These are phyloP conservation scores for Ettlia oleoabundans DNA, from an alignment of 139 green algal genomes.

Conservation along the genomic window DNA sequence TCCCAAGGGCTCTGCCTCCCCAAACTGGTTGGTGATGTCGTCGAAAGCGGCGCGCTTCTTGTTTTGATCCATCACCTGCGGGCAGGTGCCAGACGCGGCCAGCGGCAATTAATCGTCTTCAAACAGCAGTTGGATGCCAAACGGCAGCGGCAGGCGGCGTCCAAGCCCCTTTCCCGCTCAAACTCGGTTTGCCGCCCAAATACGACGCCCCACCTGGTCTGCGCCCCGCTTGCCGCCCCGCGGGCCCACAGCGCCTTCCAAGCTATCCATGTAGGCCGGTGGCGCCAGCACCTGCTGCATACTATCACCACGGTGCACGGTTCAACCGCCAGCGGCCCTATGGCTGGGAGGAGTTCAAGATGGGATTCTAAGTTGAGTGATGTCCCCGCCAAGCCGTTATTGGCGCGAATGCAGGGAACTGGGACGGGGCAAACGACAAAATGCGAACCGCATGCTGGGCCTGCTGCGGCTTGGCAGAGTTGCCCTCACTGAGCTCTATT, in stretches of 20 bases:
- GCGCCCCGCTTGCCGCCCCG: constrained; percentile 10
- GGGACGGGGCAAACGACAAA: too few relatives aligned
- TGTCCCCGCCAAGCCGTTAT: too few relatives aligned
- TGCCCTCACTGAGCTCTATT: too few relatives aligned
- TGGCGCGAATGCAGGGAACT: too few relatives aligned
- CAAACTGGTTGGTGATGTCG: constrained; percentile 46
- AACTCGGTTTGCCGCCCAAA: neutral
- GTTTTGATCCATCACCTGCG: constrained; percentile 26
- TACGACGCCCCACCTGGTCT: neutral
- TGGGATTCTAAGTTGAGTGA: too few relatives aligned
- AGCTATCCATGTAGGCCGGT: neutral
- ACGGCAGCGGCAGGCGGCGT: neutral
- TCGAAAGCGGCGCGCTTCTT: constrained; percentile 40
- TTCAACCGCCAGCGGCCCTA: constrained; percentile 1
- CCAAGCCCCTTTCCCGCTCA: neutral
- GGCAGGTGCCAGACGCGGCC: too few relatives aligned
- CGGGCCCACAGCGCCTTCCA: neutral
- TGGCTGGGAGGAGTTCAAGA: neutral
- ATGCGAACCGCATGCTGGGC: too few relatives aligned
- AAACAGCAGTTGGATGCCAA: too few relatives aligned
- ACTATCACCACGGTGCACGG: neutral
- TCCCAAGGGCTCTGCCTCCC: neutral
- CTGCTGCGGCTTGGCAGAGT: too few relatives aligned
- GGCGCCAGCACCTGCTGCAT: constrained; percentile 15
- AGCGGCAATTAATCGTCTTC: too few relatives aligned